Evolutionary conservation across 164 flowering plant species (phyloP).

Genomic region (Tetracentron sinense): DNA sequence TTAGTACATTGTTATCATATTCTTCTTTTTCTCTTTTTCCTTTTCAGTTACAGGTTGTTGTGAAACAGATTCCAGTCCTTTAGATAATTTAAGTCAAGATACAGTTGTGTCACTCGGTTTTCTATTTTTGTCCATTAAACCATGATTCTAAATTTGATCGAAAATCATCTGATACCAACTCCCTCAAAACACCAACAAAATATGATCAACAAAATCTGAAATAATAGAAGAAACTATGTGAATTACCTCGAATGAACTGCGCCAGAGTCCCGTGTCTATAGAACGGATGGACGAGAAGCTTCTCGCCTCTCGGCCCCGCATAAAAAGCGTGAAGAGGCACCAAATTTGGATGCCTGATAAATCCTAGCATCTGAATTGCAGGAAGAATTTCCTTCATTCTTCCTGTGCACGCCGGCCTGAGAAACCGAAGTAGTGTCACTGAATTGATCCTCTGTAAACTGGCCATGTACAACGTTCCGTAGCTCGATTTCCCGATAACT

Average conservation of each 20-base stretch:
- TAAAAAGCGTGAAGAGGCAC: conserved; percentile 80
- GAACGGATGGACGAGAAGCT: conserved; percentile 84
- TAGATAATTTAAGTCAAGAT: not conserved
- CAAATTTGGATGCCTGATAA: conserved; percentile 71
- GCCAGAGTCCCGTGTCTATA: conserved; percentile 55
- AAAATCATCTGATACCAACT: not conserved
- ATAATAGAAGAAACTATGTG: conserved; percentile 6
- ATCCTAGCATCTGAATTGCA: conserved; percentile 52
- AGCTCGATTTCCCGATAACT: conserved; percentile 84
- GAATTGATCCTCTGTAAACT: conserved; percentile 36
- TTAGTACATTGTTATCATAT: too few species aligned
- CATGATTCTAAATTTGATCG: not conserved
- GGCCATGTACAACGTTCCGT: conserved; percentile 89
- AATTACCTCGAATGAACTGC: conserved; percentile 67
- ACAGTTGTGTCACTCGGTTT: not conserved
- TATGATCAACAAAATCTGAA: not conserved
- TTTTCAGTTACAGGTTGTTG: not conserved
- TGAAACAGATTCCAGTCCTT: not conserved
- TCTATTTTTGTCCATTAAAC: not conserved
- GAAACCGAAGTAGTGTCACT: conserved; percentile 63
- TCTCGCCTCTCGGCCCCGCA: conserved; percentile 84
- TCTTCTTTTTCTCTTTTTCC: too few species aligned
- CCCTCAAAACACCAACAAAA: not conserved
- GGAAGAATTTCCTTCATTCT: conserved; percentile 36
- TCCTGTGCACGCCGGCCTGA: conserved; percentile 67